Evolutionary conservation across 768 basidiomycete species (phyloP).

Genomic region (Lentinula sp.): DNA sequence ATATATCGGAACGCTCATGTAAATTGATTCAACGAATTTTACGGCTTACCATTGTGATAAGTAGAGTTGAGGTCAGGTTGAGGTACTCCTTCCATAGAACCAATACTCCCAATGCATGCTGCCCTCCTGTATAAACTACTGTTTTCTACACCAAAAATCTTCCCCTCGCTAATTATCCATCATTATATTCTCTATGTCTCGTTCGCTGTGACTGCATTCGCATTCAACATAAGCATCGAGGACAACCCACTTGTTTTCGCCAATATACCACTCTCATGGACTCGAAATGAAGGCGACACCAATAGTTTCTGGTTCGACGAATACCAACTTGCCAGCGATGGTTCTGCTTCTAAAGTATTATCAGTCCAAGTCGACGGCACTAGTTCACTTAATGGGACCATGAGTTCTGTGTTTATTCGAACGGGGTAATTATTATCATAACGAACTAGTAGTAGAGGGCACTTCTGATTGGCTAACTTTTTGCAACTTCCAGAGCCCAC

Average conservation of each 20-base stretch:
- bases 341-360: neutral
- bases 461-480: neutral
- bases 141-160: neutral
- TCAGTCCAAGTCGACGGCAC: neutral
- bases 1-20: no score
- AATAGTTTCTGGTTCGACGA: neutral
- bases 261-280: neutral
- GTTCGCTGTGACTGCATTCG: neutral
- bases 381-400: neutral
- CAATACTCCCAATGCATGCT: neutral
- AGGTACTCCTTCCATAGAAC: neutral
- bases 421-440: neutral
- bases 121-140: neutral
- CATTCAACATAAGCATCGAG: conserved; percentile 1
- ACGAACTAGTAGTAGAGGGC: neutral
- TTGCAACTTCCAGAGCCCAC: neutral
- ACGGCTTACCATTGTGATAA: neutral
- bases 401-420: neutral
- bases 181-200: neutral
- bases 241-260: neutral
- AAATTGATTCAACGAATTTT: no score
- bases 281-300: neutral
- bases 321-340: neutral
- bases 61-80: neutral
- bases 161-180: neutral